Evolutionary conservation across 495 filamentous ascomycete genomes (phyloP).

Genomic region (Penicillium flavigenum): DNA sequence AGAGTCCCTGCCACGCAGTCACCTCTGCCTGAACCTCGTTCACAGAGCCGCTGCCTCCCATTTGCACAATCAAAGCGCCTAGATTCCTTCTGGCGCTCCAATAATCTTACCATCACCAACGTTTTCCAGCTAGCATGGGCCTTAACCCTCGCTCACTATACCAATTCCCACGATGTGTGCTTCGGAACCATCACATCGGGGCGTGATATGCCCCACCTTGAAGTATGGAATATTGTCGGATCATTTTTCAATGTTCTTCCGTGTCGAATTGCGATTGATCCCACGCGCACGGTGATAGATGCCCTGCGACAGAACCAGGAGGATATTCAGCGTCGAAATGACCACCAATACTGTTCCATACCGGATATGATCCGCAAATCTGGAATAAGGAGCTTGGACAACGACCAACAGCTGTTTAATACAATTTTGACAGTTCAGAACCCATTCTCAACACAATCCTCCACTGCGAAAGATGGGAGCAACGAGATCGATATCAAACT

Average conservation of each 20-base stretch:
- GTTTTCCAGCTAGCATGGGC: neutral
- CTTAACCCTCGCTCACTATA: neutral
- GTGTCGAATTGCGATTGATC: neutral
- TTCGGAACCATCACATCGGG: neutral
- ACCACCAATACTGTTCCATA: neutral
- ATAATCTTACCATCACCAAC: slow-evolving; percentile 1
- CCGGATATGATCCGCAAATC: neutral
- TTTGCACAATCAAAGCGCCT: neutral
- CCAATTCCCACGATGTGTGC: slow-evolving; percentile 1
- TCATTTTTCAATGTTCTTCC: slow-evolving; percentile 1
- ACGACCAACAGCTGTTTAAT: neutral
- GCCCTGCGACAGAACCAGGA: neutral
- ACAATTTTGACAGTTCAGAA: neutral
- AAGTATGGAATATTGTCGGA: slow-evolving; percentile 1
- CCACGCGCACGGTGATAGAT: neutral
- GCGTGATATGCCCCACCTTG: neutral
- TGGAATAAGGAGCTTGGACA: neutral
- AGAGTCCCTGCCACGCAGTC: neutral
- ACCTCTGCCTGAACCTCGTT: neutral
- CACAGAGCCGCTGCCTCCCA: neutral
- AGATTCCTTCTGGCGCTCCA: slow-evolving; percentile 1
- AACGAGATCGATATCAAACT: neutral
- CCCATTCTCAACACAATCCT: neutral
- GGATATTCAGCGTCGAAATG: neutral
- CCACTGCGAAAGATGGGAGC: neutral